Conservation (phyloP, 495 filamentous ascomycete genomes). For the Tetracladium setigerum region DNA sequence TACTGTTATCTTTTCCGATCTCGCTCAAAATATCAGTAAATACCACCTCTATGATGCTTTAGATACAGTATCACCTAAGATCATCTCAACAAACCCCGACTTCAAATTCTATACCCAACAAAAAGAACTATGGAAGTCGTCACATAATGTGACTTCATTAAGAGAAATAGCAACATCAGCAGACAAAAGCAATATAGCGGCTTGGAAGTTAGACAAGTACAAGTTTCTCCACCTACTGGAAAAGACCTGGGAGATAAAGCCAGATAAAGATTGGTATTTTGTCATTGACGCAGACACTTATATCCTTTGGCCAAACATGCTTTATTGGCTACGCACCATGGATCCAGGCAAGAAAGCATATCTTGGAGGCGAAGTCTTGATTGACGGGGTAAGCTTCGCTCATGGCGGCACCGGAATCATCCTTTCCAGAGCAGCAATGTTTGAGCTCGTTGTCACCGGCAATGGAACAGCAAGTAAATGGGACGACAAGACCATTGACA, state of each 20-base stretch:
- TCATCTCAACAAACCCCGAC: constrained; percentile 33
- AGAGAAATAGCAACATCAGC: background rate
- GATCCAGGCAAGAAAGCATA: constrained; percentile 44
- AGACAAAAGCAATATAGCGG: background rate
- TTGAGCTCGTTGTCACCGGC: constrained; percentile 29
- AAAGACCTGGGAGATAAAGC: constrained; percentile 33
- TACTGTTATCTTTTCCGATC: constrained; percentile 50
- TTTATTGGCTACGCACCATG: constrained; percentile 46
- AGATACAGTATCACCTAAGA: constrained; percentile 29
- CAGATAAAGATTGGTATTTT: constrained; percentile 55
- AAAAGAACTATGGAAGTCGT: constrained; percentile 16
- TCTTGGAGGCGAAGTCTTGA: constrained; percentile 26
- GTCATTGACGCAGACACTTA: constrained; percentile 67
- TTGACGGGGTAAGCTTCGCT: constrained; percentile 33
- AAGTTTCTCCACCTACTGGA: constrained; percentile 39
- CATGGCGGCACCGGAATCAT: constrained; percentile 48
- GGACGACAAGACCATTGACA: constrained; percentile 27
- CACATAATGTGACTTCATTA: background rate
- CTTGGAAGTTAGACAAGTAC: constrained; percentile 41
- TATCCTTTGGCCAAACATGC: constrained; percentile 53
- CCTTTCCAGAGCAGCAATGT: constrained; percentile 41
- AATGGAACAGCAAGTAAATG: constrained; percentile 30
- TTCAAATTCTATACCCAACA: constrained; percentile 48
- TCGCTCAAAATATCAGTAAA: constrained; percentile 41
- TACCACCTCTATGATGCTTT: constrained; percentile 44